A percentile compares a stretch with the other conserved stretches of the same genome.
Evolutionary conservation across 164 flowering plant species (phyloP).

Genomic region (Akebia trifoliata): DNA sequence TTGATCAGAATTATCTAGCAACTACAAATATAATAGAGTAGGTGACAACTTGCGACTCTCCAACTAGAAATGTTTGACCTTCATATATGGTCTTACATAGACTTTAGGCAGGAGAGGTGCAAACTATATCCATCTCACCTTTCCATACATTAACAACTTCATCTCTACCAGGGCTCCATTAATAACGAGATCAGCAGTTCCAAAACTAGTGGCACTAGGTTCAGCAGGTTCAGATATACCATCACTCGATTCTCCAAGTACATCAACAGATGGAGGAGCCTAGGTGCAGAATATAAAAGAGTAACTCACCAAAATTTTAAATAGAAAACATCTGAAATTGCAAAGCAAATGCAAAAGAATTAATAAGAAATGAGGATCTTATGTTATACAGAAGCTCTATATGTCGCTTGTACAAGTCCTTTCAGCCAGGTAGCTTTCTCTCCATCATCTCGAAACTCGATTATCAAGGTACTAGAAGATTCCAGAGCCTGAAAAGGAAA

Average conservation of each 20-base stretch:
- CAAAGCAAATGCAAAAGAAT: neutral
- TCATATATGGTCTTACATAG: neutral
- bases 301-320: slow-evolving; percentile 2
- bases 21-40: too few relatives aligned
- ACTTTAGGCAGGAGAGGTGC: neutral
- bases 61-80: neutral
- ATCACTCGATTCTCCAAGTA: slow-evolving; percentile 43
- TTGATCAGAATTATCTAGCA: neutral
- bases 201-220: slow-evolving; percentile 28
- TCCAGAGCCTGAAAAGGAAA: slow-evolving; percentile 69
- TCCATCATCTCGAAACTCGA: slow-evolving; percentile 63
- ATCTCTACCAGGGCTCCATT: slow-evolving; percentile 77
- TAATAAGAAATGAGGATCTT: neutral
- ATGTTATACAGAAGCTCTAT: slow-evolving; percentile 78
- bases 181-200: slow-evolving; percentile 75
- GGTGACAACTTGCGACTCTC: too few relatives aligned
- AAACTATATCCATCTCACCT: slow-evolving; percentile 38
- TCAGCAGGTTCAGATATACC: slow-evolving; percentile 27
- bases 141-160: slow-evolving; percentile 71
- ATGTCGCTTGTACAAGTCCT: slow-evolving; percentile 76
- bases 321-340: neutral
- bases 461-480: slow-evolving; percentile 74
- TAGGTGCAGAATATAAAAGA: slow-evolving; percentile 20
- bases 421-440: slow-evolving; percentile 76
- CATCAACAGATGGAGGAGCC: slow-evolving; percentile 67